Percentiles rank a stretch among this genome's conserved stretches.
These are phyloP conservation scores for Metarhizium rileyi DNA, from an alignment of 2,329 filamentous ascomycete genomes.

Conservation along the genomic window DNA sequence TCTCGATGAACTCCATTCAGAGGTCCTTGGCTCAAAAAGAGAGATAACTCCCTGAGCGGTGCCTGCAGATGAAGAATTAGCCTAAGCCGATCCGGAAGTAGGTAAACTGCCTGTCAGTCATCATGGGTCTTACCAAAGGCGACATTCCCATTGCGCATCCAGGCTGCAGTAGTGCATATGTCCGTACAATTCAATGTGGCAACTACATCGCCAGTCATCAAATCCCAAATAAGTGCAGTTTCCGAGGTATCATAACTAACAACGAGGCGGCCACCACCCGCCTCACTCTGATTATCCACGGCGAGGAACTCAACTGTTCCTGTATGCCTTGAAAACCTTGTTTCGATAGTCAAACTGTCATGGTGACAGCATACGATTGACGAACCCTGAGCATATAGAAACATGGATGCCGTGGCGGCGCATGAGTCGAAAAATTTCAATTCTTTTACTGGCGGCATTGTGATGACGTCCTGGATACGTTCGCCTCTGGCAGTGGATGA, in stretches of 20 bases:
- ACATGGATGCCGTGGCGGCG: slow-evolving; percentile 81
- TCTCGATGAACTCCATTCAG: slow-evolving; percentile 81
- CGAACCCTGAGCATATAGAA: slow-evolving; percentile 78
- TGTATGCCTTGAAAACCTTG: slow-evolving; percentile 72
- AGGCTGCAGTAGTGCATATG: slow-evolving; percentile 73
- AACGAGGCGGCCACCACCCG: slow-evolving; percentile 73
- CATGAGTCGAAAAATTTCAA: slow-evolving; percentile 68
- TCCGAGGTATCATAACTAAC: slow-evolving; percentile 89
- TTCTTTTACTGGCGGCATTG: slow-evolving; percentile 39
- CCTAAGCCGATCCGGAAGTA: neutral
- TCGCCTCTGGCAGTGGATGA: slow-evolving; percentile 36
- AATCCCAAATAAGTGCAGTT: slow-evolving; percentile 93
- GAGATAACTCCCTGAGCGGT: slow-evolving; percentile 90
- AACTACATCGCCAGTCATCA: slow-evolving; percentile 83
- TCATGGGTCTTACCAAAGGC: slow-evolving; percentile 66
- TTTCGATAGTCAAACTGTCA: slow-evolving; percentile 81
- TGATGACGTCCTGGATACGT: slow-evolving; percentile 39
- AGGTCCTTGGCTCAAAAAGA: slow-evolving; percentile 85
- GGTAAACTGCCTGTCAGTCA: neutral
- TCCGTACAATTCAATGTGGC: slow-evolving; percentile 88
- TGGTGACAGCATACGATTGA: slow-evolving; percentile 83
- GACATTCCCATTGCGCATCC: slow-evolving; percentile 96
- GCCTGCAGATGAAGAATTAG: slow-evolving; percentile 41
- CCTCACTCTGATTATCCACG: slow-evolving; percentile 85
- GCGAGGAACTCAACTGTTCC: slow-evolving; percentile 77